Conservation (phyloP, 1,284 basidiomycete species). For the Marasmius oreades region DNA sequence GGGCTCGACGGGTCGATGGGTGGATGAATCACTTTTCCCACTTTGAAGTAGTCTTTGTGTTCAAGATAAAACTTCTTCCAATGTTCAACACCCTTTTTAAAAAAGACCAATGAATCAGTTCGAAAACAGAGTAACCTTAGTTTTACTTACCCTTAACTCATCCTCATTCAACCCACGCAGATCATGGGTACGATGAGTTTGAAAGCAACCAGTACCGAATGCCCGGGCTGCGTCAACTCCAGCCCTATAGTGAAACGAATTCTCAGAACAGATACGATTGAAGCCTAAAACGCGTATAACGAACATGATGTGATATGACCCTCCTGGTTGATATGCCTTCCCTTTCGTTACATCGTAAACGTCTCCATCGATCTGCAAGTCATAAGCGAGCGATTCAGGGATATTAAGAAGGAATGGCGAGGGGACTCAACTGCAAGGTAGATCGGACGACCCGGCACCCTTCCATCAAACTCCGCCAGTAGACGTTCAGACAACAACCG, state of each 20-base stretch:
- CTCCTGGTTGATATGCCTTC: constrained; percentile 86
- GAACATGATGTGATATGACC: constrained; percentile 81
- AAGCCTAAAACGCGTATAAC: constrained; percentile 25
- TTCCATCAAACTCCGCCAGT: constrained; percentile 76
- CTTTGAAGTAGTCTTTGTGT: constrained; percentile 72
- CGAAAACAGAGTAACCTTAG: constrained; percentile 4
- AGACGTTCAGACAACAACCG: constrained; percentile 70
- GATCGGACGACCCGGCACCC: constrained; percentile 63
- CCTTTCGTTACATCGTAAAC: constrained; percentile 90
- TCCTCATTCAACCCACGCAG: constrained; percentile 72
- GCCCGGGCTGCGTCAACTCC: constrained; percentile 87
- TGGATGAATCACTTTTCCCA: constrained; percentile 71
- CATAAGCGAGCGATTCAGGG: constrained; percentile 14
- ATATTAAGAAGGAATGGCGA: constrained; percentile 17
- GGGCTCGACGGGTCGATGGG: constrained; percentile 79
- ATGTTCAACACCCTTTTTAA: constrained; percentile 64
- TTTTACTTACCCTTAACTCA: constrained; percentile 65
- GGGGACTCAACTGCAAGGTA: constrained; percentile 73
- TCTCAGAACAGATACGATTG: not conserved
- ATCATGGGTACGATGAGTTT: constrained; percentile 87
- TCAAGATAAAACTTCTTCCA: constrained; percentile 90
- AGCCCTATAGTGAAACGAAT: constrained; percentile 49
- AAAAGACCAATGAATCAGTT: constrained; percentile 11
- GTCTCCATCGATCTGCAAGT: constrained; percentile 77
- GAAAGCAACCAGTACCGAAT: constrained; percentile 92